These are phyloP conservation scores for Gossypium schwendimanii DNA, from an alignment of 441 rosid genomes.

Conservation along the genomic window DNA sequence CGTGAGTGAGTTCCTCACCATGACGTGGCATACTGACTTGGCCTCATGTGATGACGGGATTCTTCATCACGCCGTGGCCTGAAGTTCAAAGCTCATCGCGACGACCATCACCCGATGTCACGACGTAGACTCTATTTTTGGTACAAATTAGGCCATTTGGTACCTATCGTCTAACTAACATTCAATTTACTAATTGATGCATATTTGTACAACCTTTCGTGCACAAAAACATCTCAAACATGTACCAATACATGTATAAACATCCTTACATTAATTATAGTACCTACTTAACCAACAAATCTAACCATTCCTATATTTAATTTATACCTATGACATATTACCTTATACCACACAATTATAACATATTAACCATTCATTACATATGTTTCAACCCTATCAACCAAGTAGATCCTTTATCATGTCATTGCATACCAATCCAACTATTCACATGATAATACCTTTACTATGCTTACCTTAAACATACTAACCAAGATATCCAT, in stretches of 20 bases:
- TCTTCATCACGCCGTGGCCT: not conserved
- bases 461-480: not conserved
- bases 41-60: not conserved
- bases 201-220: not conserved
- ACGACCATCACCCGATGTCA: not conserved
- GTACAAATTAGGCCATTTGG: not conserved
- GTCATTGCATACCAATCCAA: not conserved
- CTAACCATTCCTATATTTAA: not conserved
- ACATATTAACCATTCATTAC: not conserved
- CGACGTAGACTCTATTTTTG: not conserved
- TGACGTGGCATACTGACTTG: not conserved
- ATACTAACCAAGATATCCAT: no score
- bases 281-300: not conserved
- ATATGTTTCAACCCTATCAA: not conserved
- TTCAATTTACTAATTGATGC: not conserved
- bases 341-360: not conserved
- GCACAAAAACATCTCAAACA: not conserved
- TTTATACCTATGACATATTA: not conserved
- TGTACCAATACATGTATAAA: not conserved
- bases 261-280: not conserved
- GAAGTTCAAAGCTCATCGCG: not conserved
- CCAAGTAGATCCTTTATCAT: not conserved
- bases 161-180: not conserved
- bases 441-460: not conserved
- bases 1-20: not conserved